A percentile compares a stretch with the other conserved stretches of the same genome.
Evolutionary conservation across 768 basidiomycete genomes (phyloP).

Genomic region (Tulasnella sp.): DNA sequence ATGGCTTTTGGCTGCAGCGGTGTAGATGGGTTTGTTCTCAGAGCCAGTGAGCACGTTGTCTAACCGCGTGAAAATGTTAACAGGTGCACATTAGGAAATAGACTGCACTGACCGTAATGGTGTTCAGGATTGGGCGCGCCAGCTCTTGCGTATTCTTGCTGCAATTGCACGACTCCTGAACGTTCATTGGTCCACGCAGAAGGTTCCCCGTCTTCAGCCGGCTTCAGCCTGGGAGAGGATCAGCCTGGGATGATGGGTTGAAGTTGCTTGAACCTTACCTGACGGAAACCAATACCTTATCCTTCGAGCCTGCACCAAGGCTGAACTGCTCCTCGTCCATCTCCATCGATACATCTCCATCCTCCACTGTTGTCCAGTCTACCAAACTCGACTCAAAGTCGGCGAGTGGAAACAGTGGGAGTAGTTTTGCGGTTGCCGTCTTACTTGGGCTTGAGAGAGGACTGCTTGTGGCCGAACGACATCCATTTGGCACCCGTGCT

Average conservation of each 20-base stretch:
- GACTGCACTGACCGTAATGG: constrained; percentile 28
- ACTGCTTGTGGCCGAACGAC: constrained; percentile 11
- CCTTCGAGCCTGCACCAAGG: constrained; percentile 35
- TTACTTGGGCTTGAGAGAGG: constrained; percentile 9
- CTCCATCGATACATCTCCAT: constrained; percentile 48
- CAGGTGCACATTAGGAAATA: constrained; percentile 44
- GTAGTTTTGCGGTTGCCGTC: background rate
- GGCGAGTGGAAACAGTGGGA: constrained; percentile 37
- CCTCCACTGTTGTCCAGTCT: constrained; percentile 60
- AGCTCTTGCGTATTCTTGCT: constrained; percentile 33
- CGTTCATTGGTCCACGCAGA: constrained; percentile 38
- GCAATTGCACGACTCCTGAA: constrained; percentile 19
- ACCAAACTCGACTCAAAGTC: constrained; percentile 74
- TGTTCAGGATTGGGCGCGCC: constrained; percentile 38
- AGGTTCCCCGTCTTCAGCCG: constrained; percentile 42
- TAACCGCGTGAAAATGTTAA: background rate
- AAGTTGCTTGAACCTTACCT: constrained; percentile 45
- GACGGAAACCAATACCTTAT: constrained; percentile 83
- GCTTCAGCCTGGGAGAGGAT: constrained; percentile 53
- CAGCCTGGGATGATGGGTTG: background rate
- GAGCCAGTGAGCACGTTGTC: constrained; percentile 74
- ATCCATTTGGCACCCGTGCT: background rate
- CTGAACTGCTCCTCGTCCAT: constrained; percentile 54
- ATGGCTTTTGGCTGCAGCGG: constrained; percentile 69
- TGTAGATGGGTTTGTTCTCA: constrained; percentile 71